These are phyloP conservation scores for Karstenula rhodostoma DNA, from an alignment of 2,329 filamentous ascomycete genomes.

Conservation along the genomic window DNA sequence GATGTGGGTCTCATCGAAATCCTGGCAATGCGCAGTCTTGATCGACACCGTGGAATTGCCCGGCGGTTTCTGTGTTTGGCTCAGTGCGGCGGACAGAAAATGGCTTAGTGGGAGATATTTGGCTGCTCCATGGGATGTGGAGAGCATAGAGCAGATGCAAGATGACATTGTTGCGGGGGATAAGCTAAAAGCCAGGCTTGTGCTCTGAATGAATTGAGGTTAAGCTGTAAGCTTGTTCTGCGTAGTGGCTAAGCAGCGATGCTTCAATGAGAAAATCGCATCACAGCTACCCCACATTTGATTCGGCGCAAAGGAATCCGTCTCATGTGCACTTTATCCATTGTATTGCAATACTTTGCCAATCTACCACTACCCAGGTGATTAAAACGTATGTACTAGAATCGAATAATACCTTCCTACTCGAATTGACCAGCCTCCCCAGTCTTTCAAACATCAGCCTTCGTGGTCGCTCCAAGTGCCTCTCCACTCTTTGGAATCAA, in stretches of 20 bases:
- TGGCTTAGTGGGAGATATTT: slow-evolving; percentile 38
- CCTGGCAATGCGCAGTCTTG: slow-evolving; percentile 12
- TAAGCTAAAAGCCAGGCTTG: slow-evolving; percentile 31
- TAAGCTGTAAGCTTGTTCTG: not conserved
- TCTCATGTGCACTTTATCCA: not conserved
- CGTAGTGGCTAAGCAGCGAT: not conserved
- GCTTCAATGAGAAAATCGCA: not conserved
- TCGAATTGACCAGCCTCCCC: not conserved
- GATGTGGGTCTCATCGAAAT: not conserved
- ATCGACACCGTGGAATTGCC: slow-evolving; percentile 24
- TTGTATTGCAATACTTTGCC: not conserved
- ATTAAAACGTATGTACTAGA: not conserved
- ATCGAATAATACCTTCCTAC: not conserved
- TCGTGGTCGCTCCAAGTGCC: slow-evolving; percentile 53
- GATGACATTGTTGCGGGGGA: slow-evolving; percentile 34
- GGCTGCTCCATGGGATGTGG: slow-evolving; percentile 33
- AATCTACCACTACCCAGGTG: not conserved
- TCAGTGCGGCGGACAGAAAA: slow-evolving; percentile 24
- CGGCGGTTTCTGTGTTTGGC: slow-evolving; percentile 29
- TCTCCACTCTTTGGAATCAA: slow-evolving; percentile 50
- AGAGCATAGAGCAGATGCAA: slow-evolving; percentile 31
- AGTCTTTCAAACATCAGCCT: slow-evolving; percentile 5
- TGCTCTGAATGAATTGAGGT: slow-evolving; percentile 14
- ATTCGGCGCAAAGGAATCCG: not conserved
- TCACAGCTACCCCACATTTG: not conserved